Evolutionary conservation across 164 flowering plant species (phyloP), one percentile per base, ranked within the genome.

Genomic region (Kalanchoe fedtschenkoi): DNA sequence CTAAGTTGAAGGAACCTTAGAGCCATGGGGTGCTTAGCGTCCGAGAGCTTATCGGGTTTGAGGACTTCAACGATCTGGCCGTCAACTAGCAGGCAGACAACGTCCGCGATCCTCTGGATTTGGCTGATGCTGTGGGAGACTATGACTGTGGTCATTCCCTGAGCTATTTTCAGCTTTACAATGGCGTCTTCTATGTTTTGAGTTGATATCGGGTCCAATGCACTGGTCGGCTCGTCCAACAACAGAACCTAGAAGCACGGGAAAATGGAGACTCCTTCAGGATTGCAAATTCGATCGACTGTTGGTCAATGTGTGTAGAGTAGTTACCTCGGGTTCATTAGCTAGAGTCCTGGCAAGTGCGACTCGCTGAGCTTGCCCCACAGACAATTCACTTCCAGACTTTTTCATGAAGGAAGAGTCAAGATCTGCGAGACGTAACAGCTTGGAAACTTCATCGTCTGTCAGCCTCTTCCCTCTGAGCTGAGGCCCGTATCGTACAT

Each of bases 301-400:
- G n/a, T n/a, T n/a, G n/a, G n/a, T n/a, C n/a, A n/a, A n/a, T n/a
- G n/a, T 37, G 35, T n/a, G 29, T 56, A 16, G 28, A 28, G 9
- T 56, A 24, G 19, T 60, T 58, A 74, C 81, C 71, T 79, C 83
- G 0, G 80, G 83, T 5, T 70, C 66, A 64, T 79, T 79, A 26
- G 83, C 80, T 10, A 79, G 63, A 4, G 83, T 79, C 41, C 83
- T 62, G n/a, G 83, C 83, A 38, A 79, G 78, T 2, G 83, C 83
- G 5, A 79, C 83, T 28, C 83, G 66, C 62, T 79, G 82, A 61
- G 82, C 82, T 64, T 79, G 82, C 15, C 82, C 82, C 0, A 79
- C 82, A 0, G 82, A 79, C n/a, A 79, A 56, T 38, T 79, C 76
- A 10, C 41, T 7, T 14, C 76, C 74, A 21, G 24, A 58, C 62